Base-by-base conservation (phyloP, 805 yeast genomes). In the Kluyveromyces wickerhamii region DNA sequence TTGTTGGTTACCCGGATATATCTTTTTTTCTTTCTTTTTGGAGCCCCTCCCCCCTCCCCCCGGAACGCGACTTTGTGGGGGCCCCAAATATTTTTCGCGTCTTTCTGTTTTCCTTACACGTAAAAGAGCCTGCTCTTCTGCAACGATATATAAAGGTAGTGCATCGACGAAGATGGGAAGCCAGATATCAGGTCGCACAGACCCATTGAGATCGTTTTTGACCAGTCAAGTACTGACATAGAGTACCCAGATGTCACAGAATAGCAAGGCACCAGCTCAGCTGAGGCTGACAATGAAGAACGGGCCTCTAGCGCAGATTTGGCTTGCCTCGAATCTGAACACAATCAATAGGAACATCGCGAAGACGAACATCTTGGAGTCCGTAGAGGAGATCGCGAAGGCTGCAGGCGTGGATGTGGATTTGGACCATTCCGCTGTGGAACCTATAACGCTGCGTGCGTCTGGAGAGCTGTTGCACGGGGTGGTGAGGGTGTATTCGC, bases 401-500 rank as follows among this genome's bases (percentile, higher is more conserved):
- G 66, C 72, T 4, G 54, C 66, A 4, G 58, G 55, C 1, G 40
- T 45, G 24, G 37, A 24, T 20, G 34, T 32, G 27, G 29, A 27
- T 6, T 14, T 16, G 5, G 37, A 35, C 35, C 41, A 31, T 32
- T 40, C 45, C 11, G 51, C 50, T 9, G 48, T 57, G 2, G 80
- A 77, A 34, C 77, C 86, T 8, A 67, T 87, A 37, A 84, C 95
- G 0, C 65, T 87, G 34, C 67, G 95, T 37, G 66, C 85, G 17
- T 81, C 95, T 1, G 94, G 95, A 4, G 95, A 87, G 52, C 65
- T 88, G 35, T 64, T 88, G 25, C 75, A 82, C 36, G 96, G 96
- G 33, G 85, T 88, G 4, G 94, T 85, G 22, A 68, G 85, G 38
- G 88, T 88, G 15, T 88, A 86, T 57, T 78, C 92, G 9, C 66